Conservation (phyloP, 1,284 basidiomycete species). For the Ustilago trichophora region DNA sequence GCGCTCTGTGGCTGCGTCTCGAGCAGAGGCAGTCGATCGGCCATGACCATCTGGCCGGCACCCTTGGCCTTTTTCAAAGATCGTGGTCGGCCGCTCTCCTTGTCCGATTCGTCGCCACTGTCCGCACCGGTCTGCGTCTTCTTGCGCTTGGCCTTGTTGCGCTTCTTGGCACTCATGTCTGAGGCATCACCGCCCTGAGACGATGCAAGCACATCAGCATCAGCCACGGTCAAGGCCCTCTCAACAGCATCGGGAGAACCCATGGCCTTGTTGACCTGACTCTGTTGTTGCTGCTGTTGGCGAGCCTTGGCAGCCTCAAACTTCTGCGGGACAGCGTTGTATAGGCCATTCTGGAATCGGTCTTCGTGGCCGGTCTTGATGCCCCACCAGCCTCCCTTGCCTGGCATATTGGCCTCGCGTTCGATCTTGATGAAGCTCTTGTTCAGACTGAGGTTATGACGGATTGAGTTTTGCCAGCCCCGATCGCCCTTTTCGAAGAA, state of each 20-base stretch:
- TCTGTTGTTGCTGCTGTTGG: conserved; percentile 28
- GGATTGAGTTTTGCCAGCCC: conserved; percentile 93
- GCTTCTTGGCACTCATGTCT: conserved; percentile 31
- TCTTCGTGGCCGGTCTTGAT: conserved; percentile 65
- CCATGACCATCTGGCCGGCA: neutral
- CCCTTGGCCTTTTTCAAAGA: conserved; percentile 33
- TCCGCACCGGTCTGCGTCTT: conserved; percentile 27
- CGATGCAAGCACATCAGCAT: neutral
- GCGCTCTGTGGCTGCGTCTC: conserved; percentile 37
- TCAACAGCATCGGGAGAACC: conserved; percentile 27
- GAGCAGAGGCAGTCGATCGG: conserved; percentile 40
- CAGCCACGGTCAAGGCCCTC: conserved; percentile 5
- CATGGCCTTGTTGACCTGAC: conserved; percentile 12
- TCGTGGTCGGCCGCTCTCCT: conserved; percentile 13
- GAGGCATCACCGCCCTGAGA: conserved; percentile 8
- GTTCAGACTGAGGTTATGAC: conserved; percentile 88
- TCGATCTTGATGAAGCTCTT: conserved; percentile 76
- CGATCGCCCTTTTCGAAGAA: conserved; percentile 89
- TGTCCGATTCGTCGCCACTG: conserved; percentile 33
- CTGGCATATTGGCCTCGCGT: conserved; percentile 65
- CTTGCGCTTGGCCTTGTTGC: conserved; percentile 43
- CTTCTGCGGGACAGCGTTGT: conserved; percentile 46
- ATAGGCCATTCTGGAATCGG: conserved; percentile 61
- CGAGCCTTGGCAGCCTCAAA: conserved; percentile 47
- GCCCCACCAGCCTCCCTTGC: conserved; percentile 69